A percentile compares a stretch with the other conserved stretches of the same genome.
phyloP scores from a whole-genome alignment of 805 yeast species.

The Nakazawaea anatomiae region DNA sequence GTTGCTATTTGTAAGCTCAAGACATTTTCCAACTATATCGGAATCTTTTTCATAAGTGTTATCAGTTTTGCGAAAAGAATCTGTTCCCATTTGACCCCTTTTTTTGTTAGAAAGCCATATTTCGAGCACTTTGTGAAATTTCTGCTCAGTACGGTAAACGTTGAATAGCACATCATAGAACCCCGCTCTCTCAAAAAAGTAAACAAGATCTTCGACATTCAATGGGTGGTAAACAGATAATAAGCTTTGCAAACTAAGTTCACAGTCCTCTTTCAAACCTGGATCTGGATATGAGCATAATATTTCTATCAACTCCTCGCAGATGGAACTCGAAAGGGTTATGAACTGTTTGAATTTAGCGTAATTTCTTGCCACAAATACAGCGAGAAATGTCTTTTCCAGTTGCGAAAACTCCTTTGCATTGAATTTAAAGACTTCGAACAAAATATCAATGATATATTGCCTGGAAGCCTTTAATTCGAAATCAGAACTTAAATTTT shows the following conservation, averaged over 20 bases:
- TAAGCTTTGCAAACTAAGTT: constrained; percentile 69
- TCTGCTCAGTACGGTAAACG: constrained; percentile 48
- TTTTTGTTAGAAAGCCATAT: constrained; percentile 37
- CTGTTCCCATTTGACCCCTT: constrained; percentile 7
- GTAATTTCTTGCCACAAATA: constrained; percentile 74
- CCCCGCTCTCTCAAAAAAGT: constrained; percentile 45
- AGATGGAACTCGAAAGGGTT: constrained; percentile 54
- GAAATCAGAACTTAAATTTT: constrained; percentile 16
- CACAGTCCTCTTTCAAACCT: constrained; percentile 50
- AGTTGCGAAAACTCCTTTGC: constrained; percentile 21
- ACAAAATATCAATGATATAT: constrained; percentile 64
- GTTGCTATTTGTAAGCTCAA: constrained; percentile 13
- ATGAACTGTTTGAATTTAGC: constrained; percentile 85
- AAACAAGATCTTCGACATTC: constrained; percentile 41
- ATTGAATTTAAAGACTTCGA: constrained; percentile 47
- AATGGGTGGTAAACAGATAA: constrained; percentile 61
- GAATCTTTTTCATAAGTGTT: constrained; percentile 11
- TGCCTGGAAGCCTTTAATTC: constrained; percentile 55
- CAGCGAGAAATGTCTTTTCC: constrained; percentile 38
- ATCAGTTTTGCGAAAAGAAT: constrained; percentile 1
- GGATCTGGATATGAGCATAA: constrained; percentile 38
- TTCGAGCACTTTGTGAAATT: constrained; percentile 45
- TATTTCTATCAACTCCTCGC: constrained; percentile 40
- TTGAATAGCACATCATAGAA: constrained; percentile 55
- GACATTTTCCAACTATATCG: constrained; percentile 19